A percentile compares a stretch with the other conserved stretches of the same genome.
phyloP scores from a whole-genome alignment of 2,329 filamentous ascomycete species.

The Aspergillus melleus region DNA sequence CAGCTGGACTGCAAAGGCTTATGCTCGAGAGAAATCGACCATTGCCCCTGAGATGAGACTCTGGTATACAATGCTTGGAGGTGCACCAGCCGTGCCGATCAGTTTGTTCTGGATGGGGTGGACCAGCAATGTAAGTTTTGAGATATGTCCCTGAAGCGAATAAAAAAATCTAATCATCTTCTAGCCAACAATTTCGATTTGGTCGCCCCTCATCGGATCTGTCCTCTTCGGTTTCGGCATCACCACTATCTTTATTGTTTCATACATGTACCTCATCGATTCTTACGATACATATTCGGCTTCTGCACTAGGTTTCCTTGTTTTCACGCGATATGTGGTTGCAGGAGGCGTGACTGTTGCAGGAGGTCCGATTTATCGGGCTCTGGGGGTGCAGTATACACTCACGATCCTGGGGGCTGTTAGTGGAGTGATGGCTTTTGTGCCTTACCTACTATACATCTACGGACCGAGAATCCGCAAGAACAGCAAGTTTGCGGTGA shows the following conservation, averaged over 20 bases:
- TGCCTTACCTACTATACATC: constrained; percentile 35
- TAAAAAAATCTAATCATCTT: too few species aligned
- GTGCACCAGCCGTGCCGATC: constrained; percentile 52
- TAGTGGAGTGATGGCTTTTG: constrained; percentile 35
- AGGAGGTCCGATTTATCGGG: constrained; percentile 36
- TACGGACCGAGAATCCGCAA: background rate
- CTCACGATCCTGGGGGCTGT: constrained; percentile 41
- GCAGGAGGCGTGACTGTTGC: constrained; percentile 37
- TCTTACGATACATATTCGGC: constrained; percentile 54
- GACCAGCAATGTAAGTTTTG: constrained; percentile 39
- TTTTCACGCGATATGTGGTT: constrained; percentile 41
- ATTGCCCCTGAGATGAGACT: constrained; percentile 54
- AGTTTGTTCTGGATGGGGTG: constrained; percentile 61
- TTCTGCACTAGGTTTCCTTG: constrained; percentile 45
- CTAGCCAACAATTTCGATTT: too few species aligned
- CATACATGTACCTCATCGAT: constrained; percentile 59
- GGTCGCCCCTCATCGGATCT: too few species aligned
- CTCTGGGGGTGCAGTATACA: constrained; percentile 40
- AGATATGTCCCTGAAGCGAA: too few species aligned
- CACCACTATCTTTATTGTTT: constrained; percentile 47
- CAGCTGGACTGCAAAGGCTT: constrained; percentile 30
- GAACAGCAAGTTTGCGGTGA: background rate
- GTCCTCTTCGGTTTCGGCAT: constrained; percentile 17
- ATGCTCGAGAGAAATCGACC: background rate
- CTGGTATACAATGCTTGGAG: constrained; percentile 54